Percentiles rank a stretch among this genome's conserved stretches.
phyloP scores from a whole-genome alignment of 192 early-diverging fungal genomes.

The Kickxella alabastrina region DNA sequence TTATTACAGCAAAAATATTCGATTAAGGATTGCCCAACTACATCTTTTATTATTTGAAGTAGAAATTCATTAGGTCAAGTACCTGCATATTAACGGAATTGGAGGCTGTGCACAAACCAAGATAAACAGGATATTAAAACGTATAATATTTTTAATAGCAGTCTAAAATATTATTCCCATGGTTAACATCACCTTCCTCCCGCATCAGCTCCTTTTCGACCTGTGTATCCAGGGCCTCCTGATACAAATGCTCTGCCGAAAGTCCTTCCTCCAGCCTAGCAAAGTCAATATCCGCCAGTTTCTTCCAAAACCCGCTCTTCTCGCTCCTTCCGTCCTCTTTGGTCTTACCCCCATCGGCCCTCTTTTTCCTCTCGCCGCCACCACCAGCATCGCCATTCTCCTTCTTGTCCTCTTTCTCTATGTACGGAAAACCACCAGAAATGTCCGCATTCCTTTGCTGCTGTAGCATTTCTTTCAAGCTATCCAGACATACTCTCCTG shows the following conservation, averaged over 20 bases:
- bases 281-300: constrained; percentile 29
- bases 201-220: constrained; percentile 41
- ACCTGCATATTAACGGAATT: no score
- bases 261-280: constrained; percentile 24
- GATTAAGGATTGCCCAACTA: no score
- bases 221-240: constrained; percentile 46
- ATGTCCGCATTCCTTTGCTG: no score
- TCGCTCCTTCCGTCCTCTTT: background rate
- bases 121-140: no score
- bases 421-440: no score
- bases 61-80: no score
- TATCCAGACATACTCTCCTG: constrained; percentile 25
- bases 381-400: background rate
- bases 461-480: constrained; percentile 15
- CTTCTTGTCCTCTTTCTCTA: no score
- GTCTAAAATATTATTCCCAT: constrained; percentile 50
- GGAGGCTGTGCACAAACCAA: no score
- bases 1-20: no score
- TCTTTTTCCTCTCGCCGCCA: no score
- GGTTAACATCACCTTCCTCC: constrained; percentile 30
- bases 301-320: constrained; percentile 5
- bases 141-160: constrained; percentile 27
- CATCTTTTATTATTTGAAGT: no score
- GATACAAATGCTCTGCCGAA: constrained; percentile 40
- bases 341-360: background rate